Conservation (phyloP, 2,329 filamentous ascomycete species). For the Thielaviopsis ethacetica region DNA sequence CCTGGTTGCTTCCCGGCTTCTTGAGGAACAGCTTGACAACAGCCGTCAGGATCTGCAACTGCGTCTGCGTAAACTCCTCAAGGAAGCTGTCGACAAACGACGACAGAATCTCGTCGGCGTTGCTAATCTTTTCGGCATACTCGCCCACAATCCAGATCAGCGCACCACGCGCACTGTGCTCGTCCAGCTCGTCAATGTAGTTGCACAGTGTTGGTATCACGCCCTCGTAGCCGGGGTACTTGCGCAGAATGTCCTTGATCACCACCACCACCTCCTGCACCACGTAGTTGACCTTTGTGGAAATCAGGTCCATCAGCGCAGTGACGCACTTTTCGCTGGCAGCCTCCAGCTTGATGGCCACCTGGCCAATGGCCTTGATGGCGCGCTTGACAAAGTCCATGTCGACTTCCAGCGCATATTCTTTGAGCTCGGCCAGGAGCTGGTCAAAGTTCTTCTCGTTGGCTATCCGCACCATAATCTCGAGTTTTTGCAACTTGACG, state of each 20-base stretch:
- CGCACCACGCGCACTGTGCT: conserved; percentile 76
- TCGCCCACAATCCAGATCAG: conserved; percentile 98
- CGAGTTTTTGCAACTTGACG: conserved; percentile 91
- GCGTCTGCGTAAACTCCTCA: conserved; percentile 97
- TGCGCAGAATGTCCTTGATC: conserved; percentile 95
- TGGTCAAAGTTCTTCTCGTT: conserved; percentile 96
- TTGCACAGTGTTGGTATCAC: conserved; percentile 94
- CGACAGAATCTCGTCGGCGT: conserved; percentile 84
- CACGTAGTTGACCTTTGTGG: conserved; percentile 97
- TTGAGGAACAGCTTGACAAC: conserved; percentile 97
- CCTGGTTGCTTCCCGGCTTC: conserved; percentile 82
- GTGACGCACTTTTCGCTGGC: conserved; percentile 94
- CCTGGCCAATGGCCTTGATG: conserved; percentile 91
- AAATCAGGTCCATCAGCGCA: conserved; percentile 80
- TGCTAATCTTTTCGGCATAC: conserved; percentile 97
- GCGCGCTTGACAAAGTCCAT: conserved; percentile 97
- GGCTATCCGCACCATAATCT: conserved; percentile 98
- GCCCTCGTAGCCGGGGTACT: conserved; percentile 94
- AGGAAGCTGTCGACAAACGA: conserved; percentile 88
- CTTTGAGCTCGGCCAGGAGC: conserved; percentile 81
- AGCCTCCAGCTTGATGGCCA: conserved; percentile 94
- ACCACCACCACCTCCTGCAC: conserved; percentile 98
- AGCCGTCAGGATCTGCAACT: conserved; percentile 90
- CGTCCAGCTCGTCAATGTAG: conserved; percentile 91
- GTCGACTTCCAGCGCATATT: conserved; percentile 94